Base-by-base conservation (phyloP, 2,329 filamentous ascomycete genomes). In the Apiospora phragmitis region DNA sequence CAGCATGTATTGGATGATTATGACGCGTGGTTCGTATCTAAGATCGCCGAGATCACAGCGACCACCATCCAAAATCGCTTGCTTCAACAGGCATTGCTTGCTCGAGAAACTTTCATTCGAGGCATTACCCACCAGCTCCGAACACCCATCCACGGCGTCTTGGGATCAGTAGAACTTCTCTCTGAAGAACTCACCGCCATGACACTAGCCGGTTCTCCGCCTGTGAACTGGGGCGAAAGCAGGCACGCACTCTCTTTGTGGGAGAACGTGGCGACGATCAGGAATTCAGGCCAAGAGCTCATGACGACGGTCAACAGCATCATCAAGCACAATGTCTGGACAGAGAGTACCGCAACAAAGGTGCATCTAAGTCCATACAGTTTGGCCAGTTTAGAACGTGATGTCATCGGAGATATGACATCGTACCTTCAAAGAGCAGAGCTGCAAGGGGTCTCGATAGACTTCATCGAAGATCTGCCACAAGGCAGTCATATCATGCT, bases 131-230 rank as follows among this genome's bases (percentile, higher is more conserved):
- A 86, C 68, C 83, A 85, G 45, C 80, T 86, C 0, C 79, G 84
- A 47, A 86, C 84, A 0, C 84, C 84, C 0, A 84, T 86, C 5
- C 84, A 86, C 43, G 84, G 84, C 0, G 84, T 86, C 2, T 77
- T 86, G 0, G 79, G 78, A 1, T 78, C 77, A 1, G 75, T 75
- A 1, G 78, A 71, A 16, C 55, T 71, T 35, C 68, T 71, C 1
- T 35, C 68, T 1, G 70, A 71, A 29, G 68, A 69, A 43, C 42
- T 71, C 32, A 38, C 68, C 41, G 32, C 67, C 26, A 51, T 51
- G 67, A n/a, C 32, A 24, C 12, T 47, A 14, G 62, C 24, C n/a
- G 38, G 41, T 5, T 18, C 26, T 9, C 38, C 26, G 11, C 68
- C 59, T n/a, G 38, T 14, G 4, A 47, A 38, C 51, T 42, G 55